phyloP scores from a whole-genome alignment of 2,329 filamentous ascomycete species.

The Didymella sp. region DNA sequence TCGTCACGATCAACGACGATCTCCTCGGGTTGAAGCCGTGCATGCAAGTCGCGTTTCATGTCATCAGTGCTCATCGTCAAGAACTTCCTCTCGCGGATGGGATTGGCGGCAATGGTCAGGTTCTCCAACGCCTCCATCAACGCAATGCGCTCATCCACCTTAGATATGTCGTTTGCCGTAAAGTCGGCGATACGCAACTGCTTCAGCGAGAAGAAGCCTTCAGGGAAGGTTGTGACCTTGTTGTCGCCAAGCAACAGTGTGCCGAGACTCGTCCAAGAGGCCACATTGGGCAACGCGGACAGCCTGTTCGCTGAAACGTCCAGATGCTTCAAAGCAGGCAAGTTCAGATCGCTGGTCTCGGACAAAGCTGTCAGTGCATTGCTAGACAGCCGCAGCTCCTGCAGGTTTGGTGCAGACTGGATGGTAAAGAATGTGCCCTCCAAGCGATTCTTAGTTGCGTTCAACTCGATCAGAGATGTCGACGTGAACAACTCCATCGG shows the following conservation, averaged over 20 bases:
- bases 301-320: conserved; percentile 84
- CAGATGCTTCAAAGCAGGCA: conserved; percentile 77
- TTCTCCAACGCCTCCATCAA: conserved; percentile 78
- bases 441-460: conserved; percentile 79
- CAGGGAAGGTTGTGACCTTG: conserved; percentile 74
- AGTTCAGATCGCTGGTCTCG: conserved; percentile 58
- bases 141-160: conserved; percentile 77
- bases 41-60: conserved; percentile 75
- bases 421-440: conserved; percentile 72
- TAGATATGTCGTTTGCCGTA: conserved; percentile 80
- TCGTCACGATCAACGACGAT: conserved; percentile 13
- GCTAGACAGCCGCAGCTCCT: conserved; percentile 76
- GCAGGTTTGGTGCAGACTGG: conserved; percentile 67
- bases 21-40: conserved; percentile 65
- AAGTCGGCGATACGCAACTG: conserved; percentile 81
- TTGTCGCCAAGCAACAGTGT: conserved; percentile 85
- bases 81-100: conserved; percentile 86
- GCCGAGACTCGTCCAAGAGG: conserved; percentile 74
- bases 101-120: conserved; percentile 85
- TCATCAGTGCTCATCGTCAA: conserved; percentile 80
- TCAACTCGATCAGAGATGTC: conserved; percentile 75
- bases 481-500: conserved; percentile 72
- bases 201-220: conserved; percentile 72
- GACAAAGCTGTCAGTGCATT: conserved; percentile 71
- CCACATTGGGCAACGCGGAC: conserved; percentile 73